Percentiles rank a stretch among this genome's conserved stretches.
Evolutionary conservation across 345 rosid species (phyloP).

Genomic region (Hypericum perforatum): DNA sequence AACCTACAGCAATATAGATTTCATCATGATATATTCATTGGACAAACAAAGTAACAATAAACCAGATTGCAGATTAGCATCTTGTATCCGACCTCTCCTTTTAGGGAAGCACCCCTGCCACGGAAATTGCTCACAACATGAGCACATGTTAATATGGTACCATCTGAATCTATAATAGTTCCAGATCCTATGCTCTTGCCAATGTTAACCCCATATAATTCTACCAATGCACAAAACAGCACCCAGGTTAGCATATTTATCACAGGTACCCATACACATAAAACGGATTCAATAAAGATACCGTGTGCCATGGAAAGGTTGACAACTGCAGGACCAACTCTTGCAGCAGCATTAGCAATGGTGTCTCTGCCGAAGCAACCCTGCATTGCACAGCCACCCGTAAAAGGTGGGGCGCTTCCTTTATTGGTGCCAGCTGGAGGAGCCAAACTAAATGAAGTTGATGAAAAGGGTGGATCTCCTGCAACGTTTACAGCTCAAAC

Average conservation of each 20-base stretch:
- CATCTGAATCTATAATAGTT: constrained; percentile 70
- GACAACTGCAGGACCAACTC: constrained; percentile 75
- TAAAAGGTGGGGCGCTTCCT: constrained; percentile 21
- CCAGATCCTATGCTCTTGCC: constrained; percentile 73
- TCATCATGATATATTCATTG: too few relatives aligned
- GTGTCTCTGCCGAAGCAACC: constrained; percentile 63
- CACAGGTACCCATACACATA: not conserved
- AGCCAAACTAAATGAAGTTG: constrained; percentile 35
- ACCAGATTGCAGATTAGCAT: too few relatives aligned
- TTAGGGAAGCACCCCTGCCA: constrained; percentile 33
- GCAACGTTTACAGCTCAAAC: constrained; percentile 5
- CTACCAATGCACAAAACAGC: constrained; percentile 22
- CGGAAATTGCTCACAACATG: constrained; percentile 70
- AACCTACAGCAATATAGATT: constrained; percentile 37
- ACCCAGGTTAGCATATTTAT: not conserved
- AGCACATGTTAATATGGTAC: constrained; percentile 89
- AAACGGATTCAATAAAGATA: constrained; percentile 15
- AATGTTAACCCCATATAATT: constrained; percentile 37
- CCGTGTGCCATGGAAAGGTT: constrained; percentile 68
- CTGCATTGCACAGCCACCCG: constrained; percentile 29
- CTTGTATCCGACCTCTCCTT: constrained; percentile 46
- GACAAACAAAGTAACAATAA: too few relatives aligned
- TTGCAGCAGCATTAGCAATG: constrained; percentile 84
- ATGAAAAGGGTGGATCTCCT: constrained; percentile 34
- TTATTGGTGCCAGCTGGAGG: constrained; percentile 20